Evolutionary conservation across 1,284 basidiomycete species (phyloP).

Genomic region (Naganishia liquefaciens): DNA sequence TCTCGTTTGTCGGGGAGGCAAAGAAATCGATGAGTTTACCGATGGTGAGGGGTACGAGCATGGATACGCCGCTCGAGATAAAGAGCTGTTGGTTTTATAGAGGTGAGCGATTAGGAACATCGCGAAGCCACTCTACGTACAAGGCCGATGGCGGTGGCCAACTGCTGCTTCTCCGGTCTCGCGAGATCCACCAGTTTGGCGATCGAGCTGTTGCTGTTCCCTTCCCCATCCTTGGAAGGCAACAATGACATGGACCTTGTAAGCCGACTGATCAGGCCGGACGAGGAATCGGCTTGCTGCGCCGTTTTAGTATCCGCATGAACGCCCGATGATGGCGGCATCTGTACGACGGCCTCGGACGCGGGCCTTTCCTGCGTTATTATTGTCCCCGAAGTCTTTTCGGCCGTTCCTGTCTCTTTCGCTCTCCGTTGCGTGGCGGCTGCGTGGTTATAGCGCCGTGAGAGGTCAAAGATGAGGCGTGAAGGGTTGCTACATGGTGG

Average conservation of each 20-base stretch:
- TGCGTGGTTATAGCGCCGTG: slow-evolving; percentile 4
- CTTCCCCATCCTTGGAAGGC: slow-evolving; percentile 11
- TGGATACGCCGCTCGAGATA: slow-evolving; percentile 65
- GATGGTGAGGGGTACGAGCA: slow-evolving; percentile 86
- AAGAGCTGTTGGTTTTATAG: slow-evolving; percentile 47
- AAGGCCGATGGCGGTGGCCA: slow-evolving; percentile 68
- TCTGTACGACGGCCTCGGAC: slow-evolving; percentile 11
- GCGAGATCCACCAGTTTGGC: slow-evolving; percentile 74
- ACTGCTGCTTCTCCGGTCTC: slow-evolving; percentile 71
- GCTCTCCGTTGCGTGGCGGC: neutral
- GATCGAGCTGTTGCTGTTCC: slow-evolving; percentile 46
- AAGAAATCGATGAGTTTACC: slow-evolving; percentile 92
- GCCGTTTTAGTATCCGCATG: neutral
- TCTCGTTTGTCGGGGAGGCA: slow-evolving; percentile 62
- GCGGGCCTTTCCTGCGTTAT: slow-evolving; percentile 11
- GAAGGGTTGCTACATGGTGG: neutral
- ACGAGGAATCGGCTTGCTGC: neutral
- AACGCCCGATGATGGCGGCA: neutral
- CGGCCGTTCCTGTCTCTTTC: neutral
- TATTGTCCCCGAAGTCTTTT: neutral
- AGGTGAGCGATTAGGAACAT: slow-evolving; percentile 9
- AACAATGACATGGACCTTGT: slow-evolving; percentile 1
- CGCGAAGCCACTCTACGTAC: too few species aligned
- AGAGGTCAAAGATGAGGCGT: neutral
- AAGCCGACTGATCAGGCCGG: slow-evolving; percentile 4